Evolutionary conservation across 1,284 basidiomycete species (phyloP), one percentile per base, ranked within the genome.

Genomic region (Moesziomyces globuligerus): DNA sequence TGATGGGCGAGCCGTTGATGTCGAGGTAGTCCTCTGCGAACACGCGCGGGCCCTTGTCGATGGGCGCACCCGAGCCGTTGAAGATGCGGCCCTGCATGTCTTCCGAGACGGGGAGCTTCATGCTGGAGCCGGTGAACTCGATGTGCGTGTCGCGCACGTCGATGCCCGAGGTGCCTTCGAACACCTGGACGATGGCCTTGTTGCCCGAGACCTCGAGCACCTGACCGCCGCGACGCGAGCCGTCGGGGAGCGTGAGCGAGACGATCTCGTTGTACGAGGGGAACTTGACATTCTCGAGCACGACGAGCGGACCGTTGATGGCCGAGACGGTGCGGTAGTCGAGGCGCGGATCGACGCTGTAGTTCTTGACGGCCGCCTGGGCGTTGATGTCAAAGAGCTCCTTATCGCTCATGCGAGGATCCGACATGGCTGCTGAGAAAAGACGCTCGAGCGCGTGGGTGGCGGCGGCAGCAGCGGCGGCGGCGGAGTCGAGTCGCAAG

Each of bases 261-360:
- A 98, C 96, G 78, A 98, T 98, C 86, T 99, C 96, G 84, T 98
- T 98, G 87, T 97, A 99, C n/a, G 94, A 94, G 5, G 95, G 92
- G 84, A 98, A 98, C 74, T 98, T 98, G 87, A 98, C 96, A 83
- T 98, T 97, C 85, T 98, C 96, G 70, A 99, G 86, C 17, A 99
- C 90, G 61, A 99, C 96, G 51, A 98, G 87, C 47, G 83, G 83
- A 46, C 94, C 94, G 82, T 98, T 98, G 84, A 98, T 91, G 68
- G 93, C 93, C 80, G 93, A 93, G 53, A 97, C 94, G 40, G 94
- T 96, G 64, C 92, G 89, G 85, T 97, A 97, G 85, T 97, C 93
- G 73, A 97, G 86, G 83, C 94, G 91, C 44, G 94, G 95, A 78
- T 97, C 84, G 64, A 87, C 83, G 55, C 79, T 83, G 83, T 86